A percentile compares a stretch with the other conserved stretches of the same genome.
Conservation (phyloP, 768 basidiomycete species). For the Trametes gibbosa region DNA sequence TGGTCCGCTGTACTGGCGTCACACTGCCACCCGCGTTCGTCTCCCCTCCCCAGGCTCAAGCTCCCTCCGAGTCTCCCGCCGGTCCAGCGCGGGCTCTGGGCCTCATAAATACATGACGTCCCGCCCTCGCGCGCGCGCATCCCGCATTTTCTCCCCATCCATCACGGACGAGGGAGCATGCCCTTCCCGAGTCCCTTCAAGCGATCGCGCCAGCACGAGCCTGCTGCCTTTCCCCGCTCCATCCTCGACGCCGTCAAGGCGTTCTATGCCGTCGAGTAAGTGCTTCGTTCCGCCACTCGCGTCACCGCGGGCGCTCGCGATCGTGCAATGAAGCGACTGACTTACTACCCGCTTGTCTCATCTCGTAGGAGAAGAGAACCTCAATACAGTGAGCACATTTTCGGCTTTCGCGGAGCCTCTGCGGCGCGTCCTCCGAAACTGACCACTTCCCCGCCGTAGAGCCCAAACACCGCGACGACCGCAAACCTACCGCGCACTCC, state of each 20-base stretch:
- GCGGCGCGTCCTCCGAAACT: not conserved
- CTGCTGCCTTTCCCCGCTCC: conserved; percentile 46
- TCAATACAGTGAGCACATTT: conserved; percentile 12
- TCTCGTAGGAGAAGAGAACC: conserved; percentile 20
- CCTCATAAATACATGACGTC: conserved; percentile 20
- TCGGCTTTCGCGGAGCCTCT: not conserved
- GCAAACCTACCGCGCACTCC: conserved; percentile 8
- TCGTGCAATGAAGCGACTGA: conserved; percentile 1
- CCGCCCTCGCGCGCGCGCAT: conserved; percentile 12
- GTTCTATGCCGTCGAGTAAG: conserved; percentile 22
- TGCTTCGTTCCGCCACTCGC: not conserved
- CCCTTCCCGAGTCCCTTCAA: conserved; percentile 37
- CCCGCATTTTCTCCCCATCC: conserved; percentile 14
- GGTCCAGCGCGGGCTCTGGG: conserved; percentile 6
- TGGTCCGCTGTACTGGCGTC: conserved; percentile 7
- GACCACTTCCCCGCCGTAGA: conserved; percentile 11
- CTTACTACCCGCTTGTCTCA: not conserved
- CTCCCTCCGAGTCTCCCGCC: conserved; percentile 11
- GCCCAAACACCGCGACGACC: conserved; percentile 15
- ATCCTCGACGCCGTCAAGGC: conserved; percentile 38
- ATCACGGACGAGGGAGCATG: conserved; percentile 29
- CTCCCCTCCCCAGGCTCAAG: not conserved
- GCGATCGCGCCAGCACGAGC: conserved; percentile 45
- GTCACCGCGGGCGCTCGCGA: not conserved
- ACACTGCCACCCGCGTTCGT: conserved; percentile 21